Percentiles rank a stretch among this genome's conserved stretches.
Conservation (phyloP, 2,329 filamentous ascomycete species). For the Neoarthrinium moseri region DNA sequence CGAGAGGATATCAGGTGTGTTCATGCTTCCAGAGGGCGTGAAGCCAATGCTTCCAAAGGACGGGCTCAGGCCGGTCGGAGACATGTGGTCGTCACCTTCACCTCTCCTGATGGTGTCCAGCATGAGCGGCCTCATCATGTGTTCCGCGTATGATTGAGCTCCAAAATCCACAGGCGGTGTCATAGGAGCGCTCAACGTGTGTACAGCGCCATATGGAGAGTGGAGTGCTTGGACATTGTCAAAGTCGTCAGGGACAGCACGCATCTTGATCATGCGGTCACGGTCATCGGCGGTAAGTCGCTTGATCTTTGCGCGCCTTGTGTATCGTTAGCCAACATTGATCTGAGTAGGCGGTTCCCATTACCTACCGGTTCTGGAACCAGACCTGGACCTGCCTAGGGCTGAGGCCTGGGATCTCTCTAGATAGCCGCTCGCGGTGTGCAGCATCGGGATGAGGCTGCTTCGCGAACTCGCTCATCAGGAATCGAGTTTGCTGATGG, state of each 20-base stretch:
- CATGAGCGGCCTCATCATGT: constrained; percentile 66
- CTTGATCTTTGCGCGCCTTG: constrained; percentile 71
- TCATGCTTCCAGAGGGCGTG: constrained; percentile 49
- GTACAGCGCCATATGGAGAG: constrained; percentile 63
- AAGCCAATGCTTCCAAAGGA: constrained; percentile 68
- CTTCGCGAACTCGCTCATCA: constrained; percentile 96
- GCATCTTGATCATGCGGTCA: constrained; percentile 71
- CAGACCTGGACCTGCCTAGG: constrained; percentile 94
- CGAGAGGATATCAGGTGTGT: constrained; percentile 54
- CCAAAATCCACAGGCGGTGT: constrained; percentile 48
- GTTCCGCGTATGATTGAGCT: constrained; percentile 51
- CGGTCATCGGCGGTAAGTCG: constrained; percentile 68
- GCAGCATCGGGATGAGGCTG: constrained; percentile 92
- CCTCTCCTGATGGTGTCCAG: constrained; percentile 65
- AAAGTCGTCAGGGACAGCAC: constrained; percentile 68
- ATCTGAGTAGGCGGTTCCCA: not conserved
- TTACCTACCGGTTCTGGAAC: constrained; percentile 89
- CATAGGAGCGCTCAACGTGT: constrained; percentile 47
- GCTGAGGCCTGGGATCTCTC: constrained; percentile 88
- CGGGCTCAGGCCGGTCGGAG: constrained; percentile 65
- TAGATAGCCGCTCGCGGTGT: constrained; percentile 80
- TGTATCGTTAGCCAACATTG: constrained; percentile 16
- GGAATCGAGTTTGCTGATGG: constrained; percentile 93
- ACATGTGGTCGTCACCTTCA: constrained; percentile 65
- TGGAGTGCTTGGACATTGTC: constrained; percentile 69